Conservation (phyloP, 441 rosid genomes). For the Arabidopsis hybrid region DNA sequence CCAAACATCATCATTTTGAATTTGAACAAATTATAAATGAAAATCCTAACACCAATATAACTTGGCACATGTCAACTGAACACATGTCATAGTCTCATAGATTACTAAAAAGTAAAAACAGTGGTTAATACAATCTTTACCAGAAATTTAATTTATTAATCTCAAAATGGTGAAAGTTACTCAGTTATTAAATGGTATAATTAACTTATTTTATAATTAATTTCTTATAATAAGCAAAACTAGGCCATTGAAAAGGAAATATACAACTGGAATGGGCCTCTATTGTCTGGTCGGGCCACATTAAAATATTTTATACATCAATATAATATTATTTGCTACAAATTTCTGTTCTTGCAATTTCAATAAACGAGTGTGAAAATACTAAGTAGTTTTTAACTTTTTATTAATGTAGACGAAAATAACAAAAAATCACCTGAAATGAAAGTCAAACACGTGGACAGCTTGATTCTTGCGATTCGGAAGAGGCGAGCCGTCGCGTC, state of each 20-base stretch:
- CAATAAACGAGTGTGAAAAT: neutral
- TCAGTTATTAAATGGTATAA: no score
- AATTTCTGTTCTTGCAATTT: neutral
- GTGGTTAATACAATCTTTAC: no score
- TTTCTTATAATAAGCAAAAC: neutral
- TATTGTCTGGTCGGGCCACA: neutral
- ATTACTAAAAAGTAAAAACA: no score
- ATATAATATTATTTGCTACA: neutral
- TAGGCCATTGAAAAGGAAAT: neutral
- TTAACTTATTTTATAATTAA: neutral
- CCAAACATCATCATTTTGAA: slow-evolving; percentile 56
- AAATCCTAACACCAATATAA: no score
- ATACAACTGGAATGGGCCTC: slow-evolving; percentile 3
- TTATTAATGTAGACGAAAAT: neutral
- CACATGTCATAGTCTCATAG: no score
- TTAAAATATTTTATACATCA: neutral
- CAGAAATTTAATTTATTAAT: no score
- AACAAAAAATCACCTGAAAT: slow-evolving; percentile 21
- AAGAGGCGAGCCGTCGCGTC: slow-evolving; percentile 28
- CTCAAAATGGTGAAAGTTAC: no score
- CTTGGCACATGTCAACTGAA: no score
- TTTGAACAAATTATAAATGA: no score
- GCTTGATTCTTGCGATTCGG: neutral
- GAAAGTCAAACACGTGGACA: neutral
- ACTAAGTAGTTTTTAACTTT: neutral